phyloP scores from a whole-genome alignment of 192 early-diverging fungal species.

The Rhizophagus clarus region DNA sequence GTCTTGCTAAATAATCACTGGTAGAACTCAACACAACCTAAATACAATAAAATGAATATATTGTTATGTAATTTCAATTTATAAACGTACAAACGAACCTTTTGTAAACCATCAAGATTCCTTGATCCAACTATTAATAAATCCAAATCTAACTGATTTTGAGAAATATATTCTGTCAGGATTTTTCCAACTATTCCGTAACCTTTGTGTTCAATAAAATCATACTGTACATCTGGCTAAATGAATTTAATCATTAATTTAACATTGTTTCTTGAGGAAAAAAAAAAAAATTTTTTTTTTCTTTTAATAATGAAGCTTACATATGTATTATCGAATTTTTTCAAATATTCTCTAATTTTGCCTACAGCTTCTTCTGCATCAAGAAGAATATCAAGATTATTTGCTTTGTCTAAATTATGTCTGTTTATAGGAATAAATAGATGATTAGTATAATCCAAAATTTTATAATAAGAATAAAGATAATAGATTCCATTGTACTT shows the following conservation, averaged over 20 bases:
- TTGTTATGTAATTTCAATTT: not conserved
- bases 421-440: not conserved
- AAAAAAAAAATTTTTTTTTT: not conserved
- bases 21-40: constrained; percentile 24
- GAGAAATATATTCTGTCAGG: constrained; percentile 19
- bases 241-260: not conserved
- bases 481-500: constrained; percentile 13
- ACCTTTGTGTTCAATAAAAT: constrained; percentile 18
- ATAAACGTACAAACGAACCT: constrained; percentile 15
- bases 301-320: not conserved
- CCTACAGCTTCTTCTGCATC: constrained; percentile 23
- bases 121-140: constrained; percentile 28
- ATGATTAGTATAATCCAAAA: not conserved
- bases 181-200: constrained; percentile 17
- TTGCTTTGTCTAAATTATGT: constrained; percentile 30
- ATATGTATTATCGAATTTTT: not conserved
- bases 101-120: constrained; percentile 30
- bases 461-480: not conserved
- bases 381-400: constrained; percentile 30
- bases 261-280: not conserved
- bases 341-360: constrained; percentile 13
- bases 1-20: constrained; percentile 18
- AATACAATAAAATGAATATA: not conserved
- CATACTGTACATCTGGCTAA: constrained; percentile 17
- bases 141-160: constrained; percentile 11